Conservation (phyloP, 257 asterid genomes). For the Fraxinus anomala region DNA sequence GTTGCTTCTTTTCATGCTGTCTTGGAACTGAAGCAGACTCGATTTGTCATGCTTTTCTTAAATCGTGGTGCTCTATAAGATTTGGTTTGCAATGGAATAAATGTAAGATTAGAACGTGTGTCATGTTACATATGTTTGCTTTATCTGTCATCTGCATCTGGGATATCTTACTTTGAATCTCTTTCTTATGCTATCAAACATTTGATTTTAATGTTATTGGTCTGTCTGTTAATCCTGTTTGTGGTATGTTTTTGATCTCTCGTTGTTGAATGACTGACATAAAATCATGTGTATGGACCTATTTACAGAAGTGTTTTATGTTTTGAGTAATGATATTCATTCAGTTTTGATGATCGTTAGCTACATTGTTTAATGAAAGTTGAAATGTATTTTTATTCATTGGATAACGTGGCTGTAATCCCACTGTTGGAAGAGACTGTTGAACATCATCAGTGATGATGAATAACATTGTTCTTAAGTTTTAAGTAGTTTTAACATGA, state of each 20-base stretch:
- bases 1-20: background rate
- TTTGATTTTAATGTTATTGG: background rate
- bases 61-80: background rate
- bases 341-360: no score
- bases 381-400: no score
- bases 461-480: no score
- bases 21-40: background rate
- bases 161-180: background rate
- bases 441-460: no score
- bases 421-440: no score
- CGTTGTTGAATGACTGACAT: no score
- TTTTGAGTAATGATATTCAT: no score
- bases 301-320: no score
- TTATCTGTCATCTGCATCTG: background rate
- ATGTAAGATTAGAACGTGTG: background rate
- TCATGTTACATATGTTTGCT: background rate
- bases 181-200: background rate
- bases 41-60: background rate
- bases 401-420: no score
- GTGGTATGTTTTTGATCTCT: background rate
- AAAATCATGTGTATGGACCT: no score
- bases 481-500: no score
- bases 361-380: no score
- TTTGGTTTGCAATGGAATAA: background rate
- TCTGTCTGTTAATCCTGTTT: background rate